phyloP scores from a whole-genome alignment of 2,329 filamentous ascomycete genomes.

The Cladophialophora chaetospira region DNA sequence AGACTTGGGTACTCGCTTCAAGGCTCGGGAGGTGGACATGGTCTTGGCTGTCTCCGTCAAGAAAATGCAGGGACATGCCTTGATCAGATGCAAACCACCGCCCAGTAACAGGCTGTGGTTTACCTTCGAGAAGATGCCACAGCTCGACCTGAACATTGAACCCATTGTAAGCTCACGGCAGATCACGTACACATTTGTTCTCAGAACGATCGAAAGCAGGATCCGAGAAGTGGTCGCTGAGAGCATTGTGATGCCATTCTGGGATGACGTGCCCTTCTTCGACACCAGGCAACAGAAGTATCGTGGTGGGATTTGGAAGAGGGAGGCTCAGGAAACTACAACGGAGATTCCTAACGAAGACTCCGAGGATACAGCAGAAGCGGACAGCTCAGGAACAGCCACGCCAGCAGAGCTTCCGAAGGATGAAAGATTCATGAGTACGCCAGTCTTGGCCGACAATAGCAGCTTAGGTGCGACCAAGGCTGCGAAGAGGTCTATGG shows the following conservation, averaged over 20 bases:
- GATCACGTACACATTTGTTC: conserved; percentile 89
- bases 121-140: conserved; percentile 89
- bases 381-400: conserved; percentile 13
- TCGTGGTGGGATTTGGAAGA: conserved; percentile 80
- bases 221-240: conserved; percentile 94
- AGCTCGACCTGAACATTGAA: conserved; percentile 91
- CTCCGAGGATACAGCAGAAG: conserved; percentile 36
- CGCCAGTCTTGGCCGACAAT: conserved; percentile 39
- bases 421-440: conserved; percentile 40
- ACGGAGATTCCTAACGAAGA: conserved; percentile 37
- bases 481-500: conserved; percentile 38
- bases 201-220: conserved; percentile 89
- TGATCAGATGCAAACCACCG: conserved; percentile 88
- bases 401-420: conserved; percentile 29
- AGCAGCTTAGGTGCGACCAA: conserved; percentile 45
- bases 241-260: conserved; percentile 87
- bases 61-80: conserved; percentile 78
- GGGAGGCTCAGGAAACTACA: conserved; percentile 36
- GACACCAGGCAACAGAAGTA: conserved; percentile 75
- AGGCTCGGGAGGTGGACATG: conserved; percentile 84
- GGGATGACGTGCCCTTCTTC: conserved; percentile 93
- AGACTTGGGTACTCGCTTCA: conserved; percentile 85
- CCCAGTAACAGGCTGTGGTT: conserved; percentile 97
- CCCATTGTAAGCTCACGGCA: conserved; percentile 93
- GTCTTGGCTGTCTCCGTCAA: conserved; percentile 83